A percentile compares a stretch with the other conserved stretches of the same genome.
phyloP scores from a whole-genome alignment of 2,329 filamentous ascomycete species.

The Gnomoniopsis sp. region DNA sequence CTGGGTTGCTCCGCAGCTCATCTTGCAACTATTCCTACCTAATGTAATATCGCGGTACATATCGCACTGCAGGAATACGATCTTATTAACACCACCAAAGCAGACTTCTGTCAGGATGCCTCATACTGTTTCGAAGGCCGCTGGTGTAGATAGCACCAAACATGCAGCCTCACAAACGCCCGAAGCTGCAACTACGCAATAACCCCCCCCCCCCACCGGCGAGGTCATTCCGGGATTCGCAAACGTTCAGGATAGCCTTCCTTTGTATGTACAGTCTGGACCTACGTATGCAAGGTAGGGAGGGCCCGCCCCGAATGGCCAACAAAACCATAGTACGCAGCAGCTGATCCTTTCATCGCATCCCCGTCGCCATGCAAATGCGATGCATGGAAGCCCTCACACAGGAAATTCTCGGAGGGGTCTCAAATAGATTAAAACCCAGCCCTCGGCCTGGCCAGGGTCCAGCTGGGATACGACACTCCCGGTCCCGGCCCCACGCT shows the following conservation, averaged over 20 bases:
- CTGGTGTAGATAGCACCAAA: not conserved
- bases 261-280: too few relatives aligned
- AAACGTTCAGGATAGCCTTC: conserved; percentile 1
- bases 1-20: not conserved
- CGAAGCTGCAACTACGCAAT: not conserved
- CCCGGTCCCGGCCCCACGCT: not conserved
- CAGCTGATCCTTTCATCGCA: not conserved
- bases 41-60: too few relatives aligned
- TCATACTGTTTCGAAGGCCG: not conserved
- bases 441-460: not conserved
- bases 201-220: not conserved
- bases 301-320: not conserved
- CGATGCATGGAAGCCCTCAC: conserved; percentile 3
- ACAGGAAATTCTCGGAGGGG: not conserved
- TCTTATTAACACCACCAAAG: not conserved
- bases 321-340: not conserved
- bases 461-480: conserved; percentile 6
- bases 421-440: conserved; percentile 6
- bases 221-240: not conserved
- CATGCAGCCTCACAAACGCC: not conserved
- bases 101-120: too few relatives aligned
- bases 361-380: conserved; percentile 9
- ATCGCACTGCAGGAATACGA: not conserved
- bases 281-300: not conserved
- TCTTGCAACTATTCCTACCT: not conserved